Percentiles rank a stretch among this genome's conserved stretches.
Evolutionary conservation across 2,329 filamentous ascomycete genomes (phyloP).

Genomic region (Arthroderma uncinatum): DNA sequence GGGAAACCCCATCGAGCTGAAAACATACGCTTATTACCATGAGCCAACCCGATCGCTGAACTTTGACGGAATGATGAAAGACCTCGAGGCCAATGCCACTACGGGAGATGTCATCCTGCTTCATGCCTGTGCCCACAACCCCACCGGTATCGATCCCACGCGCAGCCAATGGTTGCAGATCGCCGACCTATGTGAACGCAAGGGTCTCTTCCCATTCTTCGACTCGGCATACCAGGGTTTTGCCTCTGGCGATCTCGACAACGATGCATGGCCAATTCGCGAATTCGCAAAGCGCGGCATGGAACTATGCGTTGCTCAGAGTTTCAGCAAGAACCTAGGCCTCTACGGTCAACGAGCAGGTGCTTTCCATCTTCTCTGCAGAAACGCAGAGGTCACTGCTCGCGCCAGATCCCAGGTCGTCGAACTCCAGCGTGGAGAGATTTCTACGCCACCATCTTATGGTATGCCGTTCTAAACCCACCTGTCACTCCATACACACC

Average conservation of each 20-base stretch:
- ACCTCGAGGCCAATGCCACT: slow-evolving; percentile 73
- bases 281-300: slow-evolving; percentile 90
- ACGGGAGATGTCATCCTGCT: slow-evolving; percentile 76
- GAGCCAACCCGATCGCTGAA: slow-evolving; percentile 41
- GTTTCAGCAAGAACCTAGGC: slow-evolving; percentile 57
- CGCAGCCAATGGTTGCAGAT: slow-evolving; percentile 87
- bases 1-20: slow-evolving; percentile 64
- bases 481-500: not conserved
- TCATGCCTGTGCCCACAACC: slow-evolving; percentile 95
- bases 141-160: slow-evolving; percentile 88
- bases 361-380: slow-evolving; percentile 59
- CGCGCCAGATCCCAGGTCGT: slow-evolving; percentile 72
- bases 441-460: slow-evolving; percentile 82
- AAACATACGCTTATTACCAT: slow-evolving; percentile 86
- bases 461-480: no score
- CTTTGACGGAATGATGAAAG: slow-evolving; percentile 55
- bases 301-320: slow-evolving; percentile 47
- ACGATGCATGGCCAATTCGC: slow-evolving; percentile 77
- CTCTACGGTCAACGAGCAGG: slow-evolving; percentile 92
- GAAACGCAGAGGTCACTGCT: slow-evolving; percentile 35
- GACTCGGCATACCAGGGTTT: slow-evolving; percentile 97
- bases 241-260: slow-evolving; percentile 73
- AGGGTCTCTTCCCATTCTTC: slow-evolving; percentile 92
- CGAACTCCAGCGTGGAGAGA: slow-evolving; percentile 82
- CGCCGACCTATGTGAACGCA: slow-evolving; percentile 62